These are phyloP conservation scores for Talaromyces amestolkiae DNA, from an alignment of 2,329 filamentous ascomycete genomes.

Conservation along the genomic window DNA sequence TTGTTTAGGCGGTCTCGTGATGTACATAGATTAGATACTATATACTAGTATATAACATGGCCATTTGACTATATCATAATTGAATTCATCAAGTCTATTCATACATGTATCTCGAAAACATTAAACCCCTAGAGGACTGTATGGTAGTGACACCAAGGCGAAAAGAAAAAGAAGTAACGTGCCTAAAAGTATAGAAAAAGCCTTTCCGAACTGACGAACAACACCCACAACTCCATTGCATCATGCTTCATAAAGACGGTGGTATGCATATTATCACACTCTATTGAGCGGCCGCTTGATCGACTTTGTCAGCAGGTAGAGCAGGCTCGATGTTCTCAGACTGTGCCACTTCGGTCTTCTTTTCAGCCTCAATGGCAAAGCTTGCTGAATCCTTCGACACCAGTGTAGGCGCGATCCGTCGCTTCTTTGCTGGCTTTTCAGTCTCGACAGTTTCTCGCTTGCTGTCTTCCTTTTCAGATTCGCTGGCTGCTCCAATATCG, in stretches of 20 bases:
- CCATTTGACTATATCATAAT: not conserved
- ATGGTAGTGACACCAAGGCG: not conserved
- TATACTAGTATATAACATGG: not conserved
- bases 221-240: not conserved
- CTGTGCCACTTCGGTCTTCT: not conserved
- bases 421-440: slow-evolving; percentile 60
- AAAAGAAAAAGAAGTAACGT: not conserved
- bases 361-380: not conserved
- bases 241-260: slow-evolving; percentile 14
- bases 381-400: slow-evolving; percentile 37
- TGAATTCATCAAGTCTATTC: not conserved
- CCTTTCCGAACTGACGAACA: not conserved
- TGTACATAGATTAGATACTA: not conserved
- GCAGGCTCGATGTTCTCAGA: not conserved
- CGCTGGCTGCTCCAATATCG: slow-evolving; percentile 41
- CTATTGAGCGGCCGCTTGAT: slow-evolving; percentile 4
- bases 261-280: not conserved
- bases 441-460: slow-evolving; percentile 23
- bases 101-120: not conserved
- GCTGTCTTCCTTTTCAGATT: slow-evolving; percentile 46
- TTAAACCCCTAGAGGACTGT: not conserved
- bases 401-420: slow-evolving; percentile 67
- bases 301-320: not conserved
- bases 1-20: not conserved
- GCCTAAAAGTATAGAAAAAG: not conserved